Evolutionary conservation across 2,329 filamentous ascomycete genomes (phyloP), one percentile per base, ranked within the genome.

Genomic region (Elsinoe ampelina): DNA sequence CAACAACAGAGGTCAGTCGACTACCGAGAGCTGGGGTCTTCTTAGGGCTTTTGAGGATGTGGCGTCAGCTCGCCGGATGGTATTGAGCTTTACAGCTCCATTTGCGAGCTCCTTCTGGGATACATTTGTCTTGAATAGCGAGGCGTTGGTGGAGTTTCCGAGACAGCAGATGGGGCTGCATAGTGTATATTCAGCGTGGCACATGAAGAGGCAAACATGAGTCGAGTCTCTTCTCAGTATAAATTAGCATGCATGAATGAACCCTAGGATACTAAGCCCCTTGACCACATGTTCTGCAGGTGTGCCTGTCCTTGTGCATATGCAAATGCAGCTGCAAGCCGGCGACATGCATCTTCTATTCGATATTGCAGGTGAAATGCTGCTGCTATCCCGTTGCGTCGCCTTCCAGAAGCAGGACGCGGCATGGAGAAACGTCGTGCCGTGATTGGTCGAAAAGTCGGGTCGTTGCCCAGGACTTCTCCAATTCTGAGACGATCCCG

Each of bases 1-100:
- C 83, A 88, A 56, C 54, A 56, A 19, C 59, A 59, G 43, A 81
- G 93, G 57, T 91, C 91, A 10, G 93, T 89, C 68, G 93, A 98
- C 73, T 97, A 93, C 70, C 81, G 88, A 61, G 89, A 95, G 74
- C 77, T 95, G 50, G 91, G 54, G 15, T 52, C 48, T 20, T 52
- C 26, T 30, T 30, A 30, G 26, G 26, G 26, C 26, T 5, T 11
- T 52, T 13, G 13, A 32, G n/a, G 8, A 38, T n/a, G 26, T 54
- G 50, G 50, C 36, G n/a, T 34, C 19, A 54, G 50, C 12, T 30
- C 15, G 36, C 17, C 11, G 50, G 20, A 54, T 45, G 30, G 5
- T 11, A 39, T 11, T 12, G 11, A 57, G 15, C 43, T 32, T 20
- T 10, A 42, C 30, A 10, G 35, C 26, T 19, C 19, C n/a, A 22